Base-by-base conservation (phyloP, 495 filamentous ascomycete species). In the Penicillium robsamsonii region DNA sequence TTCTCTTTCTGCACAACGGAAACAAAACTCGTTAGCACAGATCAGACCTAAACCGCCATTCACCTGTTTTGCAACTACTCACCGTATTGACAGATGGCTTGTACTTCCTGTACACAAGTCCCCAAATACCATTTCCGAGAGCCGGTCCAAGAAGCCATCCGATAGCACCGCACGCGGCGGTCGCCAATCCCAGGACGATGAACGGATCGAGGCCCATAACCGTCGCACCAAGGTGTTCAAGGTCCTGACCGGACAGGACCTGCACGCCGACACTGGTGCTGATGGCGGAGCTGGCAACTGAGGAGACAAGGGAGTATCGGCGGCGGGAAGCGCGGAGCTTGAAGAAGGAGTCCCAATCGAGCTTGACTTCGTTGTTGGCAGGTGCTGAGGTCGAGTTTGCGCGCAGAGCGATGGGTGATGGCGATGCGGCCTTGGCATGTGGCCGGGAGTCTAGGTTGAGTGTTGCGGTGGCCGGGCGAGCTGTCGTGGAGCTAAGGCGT, bases 341-440 rank as follows among this genome's bases (percentile, higher is more conserved):
- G 81, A 98, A 92, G 83, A 96, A 98, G 38, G 84, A 84, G 76
- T 97, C 88, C 94, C 94, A 98, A 73, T 91, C 85, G 18, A 96
- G 84, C 27, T 75, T 75, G 33, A 68, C 70, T 22, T 70, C 48
- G 46, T 68, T 58, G 22, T 62, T 60, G 49, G 37, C 0, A 8
- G 70, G 18, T 9, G 74, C 54, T 25, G 70, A 55, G 22, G 77
- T 66, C 27, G 75, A 67, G 54, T 75, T 68, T 17, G 73, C 52
- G 22, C 74, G 67, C 24, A 78, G 59, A 49, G 71, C 73, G 13
- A 67, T 57, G 44, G 68, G 41, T n/a, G 63, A 58, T 30, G 72
- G 54, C 29, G 64, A 61, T 46, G 56, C 53, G 20, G 62, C 22
- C 2, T 47, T 50, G n/a, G 53, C 50, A 31, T 65, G 60, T 29